These are phyloP conservation scores for Dalbergia cultrata DNA, from an alignment of 306 rosid genomes.

Conservation along the genomic window DNA sequence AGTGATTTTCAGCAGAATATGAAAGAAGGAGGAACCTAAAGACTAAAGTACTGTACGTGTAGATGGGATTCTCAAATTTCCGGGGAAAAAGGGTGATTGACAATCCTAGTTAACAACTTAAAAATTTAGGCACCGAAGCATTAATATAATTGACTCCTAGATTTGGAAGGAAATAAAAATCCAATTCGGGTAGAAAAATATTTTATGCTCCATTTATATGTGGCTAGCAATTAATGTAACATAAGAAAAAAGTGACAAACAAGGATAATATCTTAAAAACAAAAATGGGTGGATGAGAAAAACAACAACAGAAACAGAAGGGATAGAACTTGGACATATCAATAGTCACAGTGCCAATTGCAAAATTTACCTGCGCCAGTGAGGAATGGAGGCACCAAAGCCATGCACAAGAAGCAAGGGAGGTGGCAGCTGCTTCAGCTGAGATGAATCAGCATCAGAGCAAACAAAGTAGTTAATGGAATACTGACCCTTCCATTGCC, in stretches of 20 bases:
- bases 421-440: slow-evolving; percentile 44
- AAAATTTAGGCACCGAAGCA: slow-evolving; percentile 1
- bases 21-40: not conserved
- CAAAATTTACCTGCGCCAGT: slow-evolving; percentile 82
- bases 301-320: not conserved
- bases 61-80: not conserved
- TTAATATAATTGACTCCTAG: not conserved
- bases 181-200: not conserved
- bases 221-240: slow-evolving; percentile 33
- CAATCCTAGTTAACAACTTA: not conserved
- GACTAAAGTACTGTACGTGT: not conserved
- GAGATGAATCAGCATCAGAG: slow-evolving; percentile 51
- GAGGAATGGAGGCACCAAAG: slow-evolving; percentile 94
- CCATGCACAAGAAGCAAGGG: slow-evolving; percentile 92
- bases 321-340: not conserved
- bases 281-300: slow-evolving; percentile 48
- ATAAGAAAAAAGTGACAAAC: slow-evolving; percentile 32
- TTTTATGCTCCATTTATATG: slow-evolving; percentile 4
- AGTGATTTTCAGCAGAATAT: not conserved
- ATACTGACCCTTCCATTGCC: slow-evolving; percentile 84
- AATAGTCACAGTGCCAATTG: not conserved
- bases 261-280: slow-evolving; percentile 31
- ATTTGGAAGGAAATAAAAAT: not conserved
- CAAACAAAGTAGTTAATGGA: slow-evolving; percentile 77
- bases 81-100: slow-evolving; percentile 7